Percentiles rank a stretch among this genome's conserved stretches.
Evolutionary conservation across 345 rosid species (phyloP).

Genomic region (Rhizophora mangle): DNA sequence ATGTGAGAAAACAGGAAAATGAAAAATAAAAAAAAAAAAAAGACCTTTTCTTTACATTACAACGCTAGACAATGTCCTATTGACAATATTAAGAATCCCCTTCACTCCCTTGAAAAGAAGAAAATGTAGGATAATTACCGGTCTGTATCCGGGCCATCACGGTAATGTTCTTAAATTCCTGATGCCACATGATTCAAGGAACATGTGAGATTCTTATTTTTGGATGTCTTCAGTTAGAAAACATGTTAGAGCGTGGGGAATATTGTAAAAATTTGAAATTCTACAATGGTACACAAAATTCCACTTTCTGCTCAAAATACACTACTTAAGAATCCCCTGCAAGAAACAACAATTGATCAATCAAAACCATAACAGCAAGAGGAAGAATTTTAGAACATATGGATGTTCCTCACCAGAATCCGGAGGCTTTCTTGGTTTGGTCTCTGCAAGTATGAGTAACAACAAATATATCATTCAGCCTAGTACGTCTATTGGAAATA

Average conservation of each 20-base stretch:
- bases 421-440: conserved; percentile 51
- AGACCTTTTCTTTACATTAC: background rate
- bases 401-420: conserved; percentile 55
- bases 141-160: background rate
- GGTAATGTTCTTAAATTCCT: background rate
- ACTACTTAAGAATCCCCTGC: conserved; percentile 61
- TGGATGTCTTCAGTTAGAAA: background rate
- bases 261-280: background rate
- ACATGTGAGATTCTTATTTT: background rate
- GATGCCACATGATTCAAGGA: background rate
- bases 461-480: conserved; percentile 1
- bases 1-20: background rate
- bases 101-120: background rate
- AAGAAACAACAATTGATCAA: conserved; percentile 11
- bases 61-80: background rate
- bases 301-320: conserved; percentile 31
- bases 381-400: conserved; percentile 1
- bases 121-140: background rate
- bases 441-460: conserved; percentile 31
- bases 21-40: background rate
- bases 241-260: background rate
- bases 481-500: background rate
- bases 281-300: background rate
- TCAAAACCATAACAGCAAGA: background rate
- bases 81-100: background rate